Evolutionary conservation across 1,284 basidiomycete species (phyloP), one percentile per base, ranked within the genome.

Genomic region (Volvariella volvacea): DNA sequence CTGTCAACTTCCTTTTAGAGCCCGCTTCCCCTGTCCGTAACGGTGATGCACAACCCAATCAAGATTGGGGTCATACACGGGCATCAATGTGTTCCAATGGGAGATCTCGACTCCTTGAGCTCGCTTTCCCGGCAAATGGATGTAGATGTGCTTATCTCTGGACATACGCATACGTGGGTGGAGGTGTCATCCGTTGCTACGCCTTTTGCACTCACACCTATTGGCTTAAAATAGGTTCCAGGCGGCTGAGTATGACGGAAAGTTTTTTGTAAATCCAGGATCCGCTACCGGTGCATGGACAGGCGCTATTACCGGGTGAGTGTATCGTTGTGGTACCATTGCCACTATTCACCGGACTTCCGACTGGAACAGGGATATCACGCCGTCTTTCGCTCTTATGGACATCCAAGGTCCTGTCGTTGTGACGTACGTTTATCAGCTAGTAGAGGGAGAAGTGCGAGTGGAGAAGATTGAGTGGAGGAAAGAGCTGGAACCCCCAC

Each of bases 251-350:
- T 83, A 88, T 55, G 92, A 93, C 50, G 80, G 83, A 36, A 79
- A 86, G 47, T 99, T 98, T 75, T 98, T 97, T 59, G 80, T 98
- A 41, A 97, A 98, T 63, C 95, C 95, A 0, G 95, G 95, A 1
- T 92, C 88, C 12, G 94, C 92, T 1, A 95, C 92, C 0, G 94
- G 94, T 33, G 93, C 95, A 12, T 98, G 92, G 92, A 80, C 83
- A 39, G 88, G 90, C 0, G 62, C 79, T 4, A 79, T 76, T 53
- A 83, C 77, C 48, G 80, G 78, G 88, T 60, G 42, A 42, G 52
- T 50, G 20, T 15, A 9, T 41, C 42, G 39, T 12, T 48, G 39
- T n/a, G n/a, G n/a, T n/a, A n/a, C n/a, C n/a, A n/a, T 48, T 7
- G 17, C 43, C 22, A n/a, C n/a, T n/a, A 22, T 25, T 39, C 9